Base-by-base conservation (phyloP, 202 grass and related monocot species). In the Dendrocalamus latiflorus region DNA sequence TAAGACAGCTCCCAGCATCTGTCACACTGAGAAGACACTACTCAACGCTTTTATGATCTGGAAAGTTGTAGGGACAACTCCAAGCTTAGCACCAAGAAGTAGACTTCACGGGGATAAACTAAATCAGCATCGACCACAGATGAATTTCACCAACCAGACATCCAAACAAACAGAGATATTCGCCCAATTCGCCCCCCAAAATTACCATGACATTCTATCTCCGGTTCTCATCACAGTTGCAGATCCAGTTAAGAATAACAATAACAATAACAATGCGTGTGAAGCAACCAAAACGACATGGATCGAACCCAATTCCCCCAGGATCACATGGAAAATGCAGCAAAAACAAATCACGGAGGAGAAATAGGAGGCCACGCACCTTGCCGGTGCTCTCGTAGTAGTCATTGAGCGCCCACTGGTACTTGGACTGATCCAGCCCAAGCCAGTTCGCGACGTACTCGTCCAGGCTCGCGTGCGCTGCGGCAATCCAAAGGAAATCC, bases 381-480 rank as follows among this genome's bases (percentile, higher is more conserved):
- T 93, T 94, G 86, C 88, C 82, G 37, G 81, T 88, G 85, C 66
- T 85, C 79, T 97, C 95, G 84, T 93, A 94, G 86, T 94, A 97
- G 86, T 97, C 86, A 77, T 97, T 91, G 80, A 97, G 86, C 15
- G 95, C 95, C 95, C 95, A 97, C 84, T 97, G 95, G 75, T 97
- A 97, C 86, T 90, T 97, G 12, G 95, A 97, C 85, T 97, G 95
- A 86, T 97, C 87, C 74, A 97, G 85, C 10, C 95, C 95, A 22
- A 97, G 91, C 95, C 92, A 97, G 77, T 93, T 89, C 72, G 92
- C 88, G 63, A 97, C 90, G 84, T 90, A 93, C 71, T 93, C 92
- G 9, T 97, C 95, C 57, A 97, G 85, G 83, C 84, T 97, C 44
- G 95, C 90, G 88, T 97, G 95, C 53, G 89, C 95, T 97, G 78